Conservation (phyloP, 805 yeast genomes). For the Lipomyces yamadae region DNA sequence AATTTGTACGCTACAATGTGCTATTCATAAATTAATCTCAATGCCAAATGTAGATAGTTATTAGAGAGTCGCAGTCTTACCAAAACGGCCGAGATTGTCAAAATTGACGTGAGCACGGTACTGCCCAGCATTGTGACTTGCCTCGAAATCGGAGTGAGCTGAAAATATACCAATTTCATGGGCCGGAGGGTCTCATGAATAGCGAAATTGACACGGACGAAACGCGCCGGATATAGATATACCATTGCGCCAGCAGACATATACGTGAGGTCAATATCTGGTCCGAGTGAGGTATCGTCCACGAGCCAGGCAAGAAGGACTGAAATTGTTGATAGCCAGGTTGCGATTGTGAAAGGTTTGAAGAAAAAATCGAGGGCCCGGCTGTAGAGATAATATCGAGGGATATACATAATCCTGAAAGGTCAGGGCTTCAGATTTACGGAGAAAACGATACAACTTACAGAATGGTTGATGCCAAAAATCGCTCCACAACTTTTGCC, state of each 20-base stretch:
- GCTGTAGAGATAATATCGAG: conserved; percentile 15
- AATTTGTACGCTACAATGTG: conserved; percentile 22
- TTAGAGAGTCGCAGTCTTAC: conserved; percentile 8
- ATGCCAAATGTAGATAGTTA: background rate
- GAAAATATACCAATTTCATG: conserved; percentile 15
- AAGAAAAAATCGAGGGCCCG: background rate
- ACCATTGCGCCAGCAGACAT: conserved; percentile 26
- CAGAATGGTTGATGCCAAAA: conserved; percentile 15
- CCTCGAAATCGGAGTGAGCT: conserved; percentile 10
- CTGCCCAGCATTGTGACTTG: conserved; percentile 7
- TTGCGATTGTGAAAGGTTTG: conserved; percentile 5
- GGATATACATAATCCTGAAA: conserved; percentile 14
- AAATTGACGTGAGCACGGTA: conserved; percentile 14
- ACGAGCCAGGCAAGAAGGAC: conserved; percentile 22
- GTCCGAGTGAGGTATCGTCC: conserved; percentile 18
- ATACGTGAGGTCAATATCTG: conserved; percentile 21
- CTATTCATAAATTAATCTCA: background rate
- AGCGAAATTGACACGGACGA: conserved; percentile 16
- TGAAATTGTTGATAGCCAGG: conserved; percentile 13
- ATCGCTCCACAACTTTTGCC: conserved; percentile 20
- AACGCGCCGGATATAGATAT: conserved; percentile 23
- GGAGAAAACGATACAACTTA: background rate
- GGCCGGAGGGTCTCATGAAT: conserved; percentile 23
- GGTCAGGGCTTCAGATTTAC: background rate
- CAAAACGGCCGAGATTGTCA: conserved; percentile 22